Percentiles rank a stretch among this genome's conserved stretches.
Evolutionary conservation across 2,329 filamentous ascomycete genomes (phyloP).

Genomic region (Cladophialophora immunda): DNA sequence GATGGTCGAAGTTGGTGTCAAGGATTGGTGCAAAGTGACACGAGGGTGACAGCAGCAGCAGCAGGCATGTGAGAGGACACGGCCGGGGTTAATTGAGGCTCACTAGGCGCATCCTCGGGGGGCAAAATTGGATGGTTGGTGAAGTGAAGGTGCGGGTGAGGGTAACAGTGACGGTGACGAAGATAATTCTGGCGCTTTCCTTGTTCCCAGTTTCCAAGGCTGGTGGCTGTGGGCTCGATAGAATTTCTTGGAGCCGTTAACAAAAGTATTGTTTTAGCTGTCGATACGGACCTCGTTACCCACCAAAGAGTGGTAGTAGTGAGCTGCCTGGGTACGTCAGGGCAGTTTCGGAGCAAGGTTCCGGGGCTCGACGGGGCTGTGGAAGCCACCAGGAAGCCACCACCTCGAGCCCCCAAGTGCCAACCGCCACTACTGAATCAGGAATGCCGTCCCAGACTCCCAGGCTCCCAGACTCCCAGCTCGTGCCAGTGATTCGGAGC

Average conservation of each 20-base stretch:
- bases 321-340: too few relatives aligned
- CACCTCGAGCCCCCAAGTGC: background rate
- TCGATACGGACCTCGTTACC: too few relatives aligned
- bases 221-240: too few relatives aligned
- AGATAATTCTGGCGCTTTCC: conserved; percentile 1
- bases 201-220: background rate
- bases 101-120: background rate
- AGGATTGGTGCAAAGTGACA: background rate
- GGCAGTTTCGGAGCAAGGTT: background rate
- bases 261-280: background rate
- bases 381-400: background rate
- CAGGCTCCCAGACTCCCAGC: too few relatives aligned
- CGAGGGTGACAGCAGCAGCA: background rate
- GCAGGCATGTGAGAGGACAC: background rate
- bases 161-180: background rate
- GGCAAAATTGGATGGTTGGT: background rate
- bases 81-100: background rate
- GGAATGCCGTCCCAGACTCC: background rate
- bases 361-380: background rate
- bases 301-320: too few relatives aligned
- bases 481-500: background rate
- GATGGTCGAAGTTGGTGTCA: background rate
- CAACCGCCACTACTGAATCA: background rate
- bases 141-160: too few relatives aligned
- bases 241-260: too few relatives aligned